Base-by-base conservation (phyloP, 1,139 yeast genomes). In the Arxiozyma heterogenica region DNA sequence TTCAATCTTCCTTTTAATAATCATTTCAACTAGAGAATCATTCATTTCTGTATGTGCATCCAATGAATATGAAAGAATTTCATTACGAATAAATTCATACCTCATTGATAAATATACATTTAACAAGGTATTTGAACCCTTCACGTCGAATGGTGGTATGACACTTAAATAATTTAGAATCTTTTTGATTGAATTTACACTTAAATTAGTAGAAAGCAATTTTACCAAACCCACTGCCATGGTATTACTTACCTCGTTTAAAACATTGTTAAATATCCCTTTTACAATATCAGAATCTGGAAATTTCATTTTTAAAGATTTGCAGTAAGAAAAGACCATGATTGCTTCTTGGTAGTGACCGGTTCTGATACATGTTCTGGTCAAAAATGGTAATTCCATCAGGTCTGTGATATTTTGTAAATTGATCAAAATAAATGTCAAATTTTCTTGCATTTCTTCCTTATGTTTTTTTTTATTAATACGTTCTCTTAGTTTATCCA, bases 301-400 rank as follows among this genome's bases (percentile, higher is more conserved):
- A 67, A 84, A 91, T 55, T 95, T 74, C 25, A 83, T 79, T 1
- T 77, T 73, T 44, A 91, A 73, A 51, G 95, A 76, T 57, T 83
- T 79, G 0, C 86, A 81, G 64, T 86, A 82, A 47, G 84, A 78
- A 20, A 65, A 67, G 6, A 68, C 55, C 64, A 68, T 59, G 25
- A 91, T 77, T 7, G 96, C 90, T 63, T 90, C 96, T 45, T 90
- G 87, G 66, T 90, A 93, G 65, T 87, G 87, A 0, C 96, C 96
- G 53, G 86, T 86, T 52, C 81, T 75, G 7, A 90, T 88, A 69
- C 97, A 88, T n/a, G 91, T 81, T 53, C 82, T 78, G 45, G 94
- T 83, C 52, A 91, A 70, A 1, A 94, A 78, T 0, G 98, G 98
- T 39, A 93, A 73, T 64, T 89, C 96, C 58, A 91, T 73, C 12